Conservation (phyloP, 106 monocot species). For the Phalaenopsis equestris region DNA sequence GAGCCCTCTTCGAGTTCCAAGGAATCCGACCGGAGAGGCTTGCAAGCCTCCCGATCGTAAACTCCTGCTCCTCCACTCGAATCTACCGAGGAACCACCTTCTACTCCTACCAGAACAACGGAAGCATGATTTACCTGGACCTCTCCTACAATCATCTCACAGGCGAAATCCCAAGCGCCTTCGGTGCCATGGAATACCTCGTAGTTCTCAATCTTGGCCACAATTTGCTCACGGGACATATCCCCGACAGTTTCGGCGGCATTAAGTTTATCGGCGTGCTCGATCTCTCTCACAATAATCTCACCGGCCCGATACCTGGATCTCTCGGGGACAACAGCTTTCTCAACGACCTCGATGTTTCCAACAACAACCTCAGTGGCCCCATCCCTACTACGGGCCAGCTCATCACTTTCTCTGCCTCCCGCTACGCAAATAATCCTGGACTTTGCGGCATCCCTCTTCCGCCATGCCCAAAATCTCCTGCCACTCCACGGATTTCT, state of each 20-base stretch:
- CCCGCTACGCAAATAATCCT: conserved; percentile 60
- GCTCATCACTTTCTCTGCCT: conserved; percentile 56
- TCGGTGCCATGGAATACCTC: conserved; percentile 55
- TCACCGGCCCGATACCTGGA: conserved; percentile 55
- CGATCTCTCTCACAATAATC: conserved; percentile 63
- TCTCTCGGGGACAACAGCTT: conserved; percentile 31
- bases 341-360: conserved; percentile 68
- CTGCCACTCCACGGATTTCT: not conserved
- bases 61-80: conserved; percentile 46
- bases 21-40: conserved; percentile 65
- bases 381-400: conserved; percentile 64
- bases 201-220: conserved; percentile 68
- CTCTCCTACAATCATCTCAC: conserved; percentile 59
- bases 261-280: conserved; percentile 35
- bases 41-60: conserved; percentile 22
- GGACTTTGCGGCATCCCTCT: conserved; percentile 75
- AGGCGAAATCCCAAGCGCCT: conserved; percentile 36
- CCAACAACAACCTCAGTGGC: conserved; percentile 70
- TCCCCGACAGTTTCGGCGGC: conserved; percentile 44
- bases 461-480: conserved; percentile 24
- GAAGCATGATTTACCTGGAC: conserved; percentile 68
- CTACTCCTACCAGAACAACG: conserved; percentile 36
- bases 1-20: conserved; percentile 59
- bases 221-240: conserved; percentile 50
- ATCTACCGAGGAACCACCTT: conserved; percentile 54